phyloP scores from a whole-genome alignment of 352 stramenopile genomes.

The Salisapilia sapeloensis region DNA sequence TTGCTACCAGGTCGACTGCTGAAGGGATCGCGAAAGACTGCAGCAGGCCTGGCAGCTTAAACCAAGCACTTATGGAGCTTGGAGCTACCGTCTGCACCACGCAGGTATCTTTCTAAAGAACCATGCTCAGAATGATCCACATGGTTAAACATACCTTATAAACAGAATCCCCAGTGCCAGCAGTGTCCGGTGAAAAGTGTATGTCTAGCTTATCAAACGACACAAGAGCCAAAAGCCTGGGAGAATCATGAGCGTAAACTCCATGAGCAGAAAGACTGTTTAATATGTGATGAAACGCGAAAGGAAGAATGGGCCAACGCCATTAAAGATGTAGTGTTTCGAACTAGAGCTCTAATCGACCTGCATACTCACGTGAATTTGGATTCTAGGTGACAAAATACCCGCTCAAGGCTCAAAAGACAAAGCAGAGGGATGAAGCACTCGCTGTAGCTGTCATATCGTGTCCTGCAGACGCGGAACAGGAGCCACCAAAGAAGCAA shows the following conservation, averaged over 20 bases:
- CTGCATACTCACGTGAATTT: neutral
- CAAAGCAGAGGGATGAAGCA: constrained; percentile 51
- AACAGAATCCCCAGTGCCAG: constrained; percentile 54
- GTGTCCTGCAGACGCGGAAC: constrained; percentile 4
- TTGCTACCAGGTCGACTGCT: constrained; percentile 24
- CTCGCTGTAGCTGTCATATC: constrained; percentile 63
- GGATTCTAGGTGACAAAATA: constrained; percentile 47
- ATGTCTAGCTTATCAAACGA: constrained; percentile 50
- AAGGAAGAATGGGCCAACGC: constrained; percentile 29
- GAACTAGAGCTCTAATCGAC: neutral
- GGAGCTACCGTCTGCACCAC: constrained; percentile 91
- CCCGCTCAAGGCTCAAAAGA: constrained; percentile 70
- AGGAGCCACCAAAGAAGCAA: constrained; percentile 1
- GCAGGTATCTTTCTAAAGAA: constrained; percentile 32
- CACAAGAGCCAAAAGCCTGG: too few relatives aligned
- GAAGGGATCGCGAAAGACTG: constrained; percentile 47
- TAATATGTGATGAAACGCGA: constrained; percentile 47
- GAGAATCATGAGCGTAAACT: constrained; percentile 11
- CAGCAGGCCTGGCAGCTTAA: constrained; percentile 82
- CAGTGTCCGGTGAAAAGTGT: constrained; percentile 40
- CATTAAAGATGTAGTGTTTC: constrained; percentile 9
- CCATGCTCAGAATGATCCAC: too few relatives aligned
- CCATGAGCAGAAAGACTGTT: constrained; percentile 9
- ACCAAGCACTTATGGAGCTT: constrained; percentile 98
- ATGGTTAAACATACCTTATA: too few relatives aligned